Base-by-base conservation (phyloP, 371 early-diverging fungal genomes). In the Syncephalastrum racemosum region DNA sequence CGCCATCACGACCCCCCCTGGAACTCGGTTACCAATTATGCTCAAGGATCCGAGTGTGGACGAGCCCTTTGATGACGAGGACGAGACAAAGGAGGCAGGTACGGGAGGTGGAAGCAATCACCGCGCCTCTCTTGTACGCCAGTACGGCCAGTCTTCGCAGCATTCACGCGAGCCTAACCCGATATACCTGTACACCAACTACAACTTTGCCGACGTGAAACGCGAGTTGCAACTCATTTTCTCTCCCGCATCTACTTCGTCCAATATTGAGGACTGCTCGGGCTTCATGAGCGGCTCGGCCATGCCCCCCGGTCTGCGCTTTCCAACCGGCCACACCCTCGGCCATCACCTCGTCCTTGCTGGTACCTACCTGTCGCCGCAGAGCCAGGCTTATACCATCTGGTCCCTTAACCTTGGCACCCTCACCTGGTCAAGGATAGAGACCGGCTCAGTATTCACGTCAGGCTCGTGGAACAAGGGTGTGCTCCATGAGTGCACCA, bases 391-490 rank as follows among this genome's bases (percentile, higher is more conserved):
- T 4, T 84, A 89, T 70, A 75, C 86, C 39, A 71, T 89, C 22
- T 91, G 91, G 91, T 70, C 83, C 4, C 70, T 88, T 22, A 84
- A 89, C 57, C 63, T 87, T 8, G 66, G 71, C 13, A 76, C 79
- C 13, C 54, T 83, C 50, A 68, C 70, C 3, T 91, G 91, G 91
- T 66, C 79, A 22, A 82, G 87, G 2, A 75, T 91, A 41, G 77
- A 80, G 46, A 88, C 87, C 22, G 89, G 88, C 2, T 65, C 79
- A 0, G 75, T 82, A 14, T 87, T 88, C 57, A 71, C 67, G 23
- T 67, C 75, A 10, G 89, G 90, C 15, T 88, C 88, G 31, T 91
- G 91, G 91, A 91, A 90, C 67, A 77, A 86, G 43, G 87, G 86
- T 16, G 69, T 88, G 1, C 67, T 92, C 4, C 79, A 86, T 47